Conservation (phyloP, 208 protist species). For the Strigomonas culicis region DNA sequence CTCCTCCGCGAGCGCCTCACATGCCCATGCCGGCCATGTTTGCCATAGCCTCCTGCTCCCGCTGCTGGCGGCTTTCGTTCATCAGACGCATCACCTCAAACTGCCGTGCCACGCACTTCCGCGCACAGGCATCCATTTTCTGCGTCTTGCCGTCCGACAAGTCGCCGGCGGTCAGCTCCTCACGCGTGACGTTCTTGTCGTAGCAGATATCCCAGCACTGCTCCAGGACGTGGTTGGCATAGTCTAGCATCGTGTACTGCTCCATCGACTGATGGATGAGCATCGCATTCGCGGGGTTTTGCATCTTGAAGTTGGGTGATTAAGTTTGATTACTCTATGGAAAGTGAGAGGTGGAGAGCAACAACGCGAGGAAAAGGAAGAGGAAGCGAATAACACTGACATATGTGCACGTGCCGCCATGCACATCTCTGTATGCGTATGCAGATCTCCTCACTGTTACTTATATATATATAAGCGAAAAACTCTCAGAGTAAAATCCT, state of each 20-base stretch:
- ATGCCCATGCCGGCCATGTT: constrained; percentile 19
- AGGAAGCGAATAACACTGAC: not conserved
- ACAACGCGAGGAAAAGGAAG: not conserved
- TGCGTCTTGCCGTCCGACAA: constrained; percentile 48
- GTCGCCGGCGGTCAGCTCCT: constrained; percentile 43
- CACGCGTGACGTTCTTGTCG: constrained; percentile 60
- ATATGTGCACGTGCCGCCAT: too few species aligned
- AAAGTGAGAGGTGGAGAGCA: constrained; percentile 8
- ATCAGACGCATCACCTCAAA: constrained; percentile 88
- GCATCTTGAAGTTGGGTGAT: not conserved
- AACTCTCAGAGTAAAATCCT: too few species aligned
- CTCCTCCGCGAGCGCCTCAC: too few species aligned
- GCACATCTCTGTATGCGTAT: too few species aligned
- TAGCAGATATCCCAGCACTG: constrained; percentile 90
- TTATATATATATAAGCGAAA: too few species aligned
- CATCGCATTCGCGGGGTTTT: constrained; percentile 25
- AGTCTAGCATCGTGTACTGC: constrained; percentile 71
- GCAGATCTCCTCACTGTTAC: too few species aligned
- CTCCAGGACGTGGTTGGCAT: constrained; percentile 54
- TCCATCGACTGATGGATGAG: constrained; percentile 60
- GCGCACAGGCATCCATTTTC: constrained; percentile 80
- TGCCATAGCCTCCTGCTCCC: constrained; percentile 35
- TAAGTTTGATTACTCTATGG: not conserved
- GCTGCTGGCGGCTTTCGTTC: constrained; percentile 43
- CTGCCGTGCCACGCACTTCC: constrained; percentile 83